These are phyloP conservation scores for Caryopteris hybrid DNA, from an alignment of 305 asterid species.

Conservation along the genomic window DNA sequence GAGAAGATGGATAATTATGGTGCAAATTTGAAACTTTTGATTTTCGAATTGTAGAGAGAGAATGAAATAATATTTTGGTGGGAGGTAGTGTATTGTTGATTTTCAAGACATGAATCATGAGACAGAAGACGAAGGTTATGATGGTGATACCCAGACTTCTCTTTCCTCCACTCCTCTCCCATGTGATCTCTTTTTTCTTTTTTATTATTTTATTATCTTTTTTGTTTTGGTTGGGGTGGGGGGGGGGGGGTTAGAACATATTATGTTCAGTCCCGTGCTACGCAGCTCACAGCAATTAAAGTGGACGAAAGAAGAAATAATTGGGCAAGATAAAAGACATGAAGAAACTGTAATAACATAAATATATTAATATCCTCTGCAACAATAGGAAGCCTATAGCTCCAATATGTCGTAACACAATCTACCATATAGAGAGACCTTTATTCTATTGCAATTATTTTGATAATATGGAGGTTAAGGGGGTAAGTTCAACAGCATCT, in stretches of 20 bases:
- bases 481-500: neutral
- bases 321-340: neutral
- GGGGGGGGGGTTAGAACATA: neutral
- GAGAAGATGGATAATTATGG: slow-evolving; percentile 17
- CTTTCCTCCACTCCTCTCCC: slow-evolving; percentile 14
- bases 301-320: too few relatives aligned
- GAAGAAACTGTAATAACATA: neutral
- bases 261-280: too few relatives aligned
- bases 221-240: neutral
- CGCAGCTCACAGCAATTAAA: too few relatives aligned
- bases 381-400: neutral
- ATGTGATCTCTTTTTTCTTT: slow-evolving; percentile 26
- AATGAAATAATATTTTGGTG: neutral
- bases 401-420: neutral
- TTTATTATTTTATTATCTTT: neutral
- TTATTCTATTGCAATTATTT: slow-evolving; percentile 11
- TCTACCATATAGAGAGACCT: neutral
- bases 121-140: slow-evolving; percentile 35
- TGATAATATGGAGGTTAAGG: neutral
- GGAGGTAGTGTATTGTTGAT: slow-evolving; percentile 8
- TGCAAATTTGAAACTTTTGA: slow-evolving; percentile 11
- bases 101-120: slow-evolving; percentile 51
- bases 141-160: slow-evolving; percentile 26
- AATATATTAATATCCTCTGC: neutral
- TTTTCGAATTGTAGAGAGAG: too few relatives aligned